Evolutionary conservation across 768 basidiomycete species (phyloP), one percentile per base, ranked within the genome.

Genomic region (Erythrobasidium yunnanense): DNA sequence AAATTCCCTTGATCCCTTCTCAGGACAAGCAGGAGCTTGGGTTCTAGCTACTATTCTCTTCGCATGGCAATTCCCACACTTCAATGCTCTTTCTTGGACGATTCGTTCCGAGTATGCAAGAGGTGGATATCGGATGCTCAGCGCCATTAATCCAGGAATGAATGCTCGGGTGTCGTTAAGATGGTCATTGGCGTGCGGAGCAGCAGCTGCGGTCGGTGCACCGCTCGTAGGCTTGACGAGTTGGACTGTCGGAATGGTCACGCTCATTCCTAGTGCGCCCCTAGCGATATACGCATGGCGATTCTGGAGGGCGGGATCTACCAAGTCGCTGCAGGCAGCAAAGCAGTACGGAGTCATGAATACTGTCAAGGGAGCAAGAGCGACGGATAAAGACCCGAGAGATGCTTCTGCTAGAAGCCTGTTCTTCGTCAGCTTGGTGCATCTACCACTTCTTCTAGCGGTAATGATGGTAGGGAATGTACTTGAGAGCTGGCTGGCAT

Each of bases 11-110:
- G 91, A 88, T 74, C 85, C 90, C 0, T 81, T 95, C 45, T 83
- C 87, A 0, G 55, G 55, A 2, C 69, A 73, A 49, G 70, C 69
- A 8, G 72, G 72, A 29, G 85, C 90, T 0, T 77, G 88, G 66
- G 83, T 85, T 1, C 79, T 99, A 1, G 89, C 88, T 78, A 81
- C 85, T 77, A 77, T 97, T 51, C 81, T 95, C 7, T 99, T 85
- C 78, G 87, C 87, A 68, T 99, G 93, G 93, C 95, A 99, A 74
- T 97, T 97, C 78, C 92, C 93, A 34, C 93, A 99, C 76, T 97
- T 99, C 79, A 96, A 92, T 76, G 77, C 90, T 0, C 80, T 99
- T n/a, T 85, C 91, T 6, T 83, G 95, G 76, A 79, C 92, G 54
- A 82, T 92, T 7, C 84, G 92, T 35, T 83, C 82, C 8, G 86